Base-by-base conservation (phyloP, 768 basidiomycete species). In the Auricularia heimuer region DNA sequence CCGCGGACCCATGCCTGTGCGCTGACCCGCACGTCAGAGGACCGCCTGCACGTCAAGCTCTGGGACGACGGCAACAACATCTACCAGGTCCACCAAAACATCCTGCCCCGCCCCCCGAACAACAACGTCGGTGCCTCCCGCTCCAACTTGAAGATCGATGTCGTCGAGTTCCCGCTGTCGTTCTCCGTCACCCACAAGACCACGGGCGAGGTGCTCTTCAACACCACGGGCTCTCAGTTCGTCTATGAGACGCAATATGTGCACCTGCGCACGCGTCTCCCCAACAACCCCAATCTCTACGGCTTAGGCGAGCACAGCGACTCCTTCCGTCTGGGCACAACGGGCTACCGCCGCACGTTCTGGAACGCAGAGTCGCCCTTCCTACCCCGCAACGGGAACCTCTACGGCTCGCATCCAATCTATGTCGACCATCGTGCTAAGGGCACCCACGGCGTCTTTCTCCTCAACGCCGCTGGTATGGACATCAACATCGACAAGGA, bases 181-280 rank as follows among this genome's bases (percentile, higher is more conserved):
- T 88, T 89, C 74, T 77, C 80, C 16, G 79, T 88, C 67, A 75
- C 72, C 66, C 83, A 86, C 45, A 72, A 79, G 0, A 69, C 75
- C 6, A 82, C 81, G 1, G 67, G 69, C 18, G 85, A 88, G 69
- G 76, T 83, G 2, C 76, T 89, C 18, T 89, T 87, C 76, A 81
- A 84, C 16, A 88, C 86, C 2, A 77, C 78, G 1, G 77, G 78
- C 8, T 80, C 85, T 68, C 78, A 88, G 0, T 73, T 90, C 73
- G 84, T 93, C 67, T 91, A 87, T 69, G 87, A 90, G 68, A 82
- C 86, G 1, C 89, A 90, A 73, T 92, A 88, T 71, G 78, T 92
- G 14, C 86, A 88, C 63, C 75, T 92, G 67, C 86, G 88, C 71
- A 88, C 87, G 18, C 72, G 70, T 56, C 73, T 92, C 0, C 85